Conservation (phyloP, 2,329 filamentous ascomycete species). For the Penicillium sp. region DNA sequence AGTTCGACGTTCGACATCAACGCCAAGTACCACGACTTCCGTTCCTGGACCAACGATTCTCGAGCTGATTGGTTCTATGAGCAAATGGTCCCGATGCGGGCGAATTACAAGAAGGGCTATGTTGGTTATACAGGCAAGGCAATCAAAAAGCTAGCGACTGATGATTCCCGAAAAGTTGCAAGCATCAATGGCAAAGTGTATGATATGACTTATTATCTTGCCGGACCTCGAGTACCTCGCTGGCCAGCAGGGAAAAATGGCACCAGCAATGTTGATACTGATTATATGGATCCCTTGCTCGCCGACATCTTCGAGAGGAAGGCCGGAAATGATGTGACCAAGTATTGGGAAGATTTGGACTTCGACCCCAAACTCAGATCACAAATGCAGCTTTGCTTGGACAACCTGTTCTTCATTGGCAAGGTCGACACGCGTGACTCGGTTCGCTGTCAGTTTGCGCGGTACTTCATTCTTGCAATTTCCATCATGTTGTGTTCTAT, state of each 20-base stretch:
- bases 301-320: constrained; percentile 71
- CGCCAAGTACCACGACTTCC: constrained; percentile 86
- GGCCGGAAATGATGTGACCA: constrained; percentile 74
- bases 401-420: constrained; percentile 93
- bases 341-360: constrained; percentile 71
- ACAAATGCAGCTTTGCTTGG: constrained; percentile 76
- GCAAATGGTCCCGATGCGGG: constrained; percentile 72
- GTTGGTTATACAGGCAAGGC: constrained; percentile 79
- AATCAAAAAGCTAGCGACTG: constrained; percentile 62
- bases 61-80: constrained; percentile 91
- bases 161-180: constrained; percentile 64
- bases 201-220: constrained; percentile 79
- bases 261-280: constrained; percentile 52
- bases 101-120: constrained; percentile 78
- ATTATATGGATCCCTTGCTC: constrained; percentile 79
- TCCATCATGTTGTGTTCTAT: constrained; percentile 75
- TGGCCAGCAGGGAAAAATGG: constrained; percentile 53
- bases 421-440: constrained; percentile 90
- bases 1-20: constrained; percentile 68
- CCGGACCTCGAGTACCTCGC: constrained; percentile 65
- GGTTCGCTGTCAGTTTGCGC: constrained; percentile 75
- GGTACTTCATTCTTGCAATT: constrained; percentile 83
- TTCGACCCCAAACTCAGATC: constrained; percentile 56
- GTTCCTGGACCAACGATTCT: constrained; percentile 73
- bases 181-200: constrained; percentile 79